A percentile compares a stretch with the other conserved stretches of the same genome.
Evolutionary conservation across 1,139 yeast species (phyloP).

Genomic region (Geotrichum reessii): DNA sequence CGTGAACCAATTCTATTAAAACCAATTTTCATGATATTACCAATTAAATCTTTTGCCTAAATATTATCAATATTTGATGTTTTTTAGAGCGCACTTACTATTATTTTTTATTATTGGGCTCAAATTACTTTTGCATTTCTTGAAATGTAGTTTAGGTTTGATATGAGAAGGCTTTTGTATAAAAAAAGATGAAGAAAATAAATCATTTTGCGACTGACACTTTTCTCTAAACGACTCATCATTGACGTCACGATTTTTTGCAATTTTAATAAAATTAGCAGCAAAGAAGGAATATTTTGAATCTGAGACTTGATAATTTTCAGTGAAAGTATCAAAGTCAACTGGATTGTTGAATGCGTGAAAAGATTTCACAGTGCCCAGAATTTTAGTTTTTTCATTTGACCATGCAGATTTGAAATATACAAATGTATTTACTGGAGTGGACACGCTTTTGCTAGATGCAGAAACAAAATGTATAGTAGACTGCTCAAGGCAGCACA

Average conservation of each 20-base stretch:
- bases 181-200: not conserved
- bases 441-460: not conserved
- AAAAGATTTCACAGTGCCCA: not conserved
- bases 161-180: not conserved
- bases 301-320: too few species aligned
- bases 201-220: not conserved
- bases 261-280: too few species aligned
- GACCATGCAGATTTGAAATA: not conserved
- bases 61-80: not conserved
- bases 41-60: not conserved
- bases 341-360: not conserved
- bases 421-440: not conserved
- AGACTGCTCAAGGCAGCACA: not conserved
- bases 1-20: conserved; percentile 6
- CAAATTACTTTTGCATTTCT: not conserved
- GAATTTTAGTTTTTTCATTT: not conserved
- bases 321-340: not conserved
- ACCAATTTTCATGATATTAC: conserved; percentile 3
- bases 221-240: too few species aligned
- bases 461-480: not conserved
- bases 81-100: not conserved
- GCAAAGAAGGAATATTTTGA: too few species aligned
- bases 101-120: not conserved
- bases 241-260: too few species aligned
- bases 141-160: not conserved